Percentiles rank a stretch among this genome's conserved stretches.
phyloP scores from a whole-genome alignment of 2,329 filamentous ascomycete genomes.

The Monilinia aucupariae region DNA sequence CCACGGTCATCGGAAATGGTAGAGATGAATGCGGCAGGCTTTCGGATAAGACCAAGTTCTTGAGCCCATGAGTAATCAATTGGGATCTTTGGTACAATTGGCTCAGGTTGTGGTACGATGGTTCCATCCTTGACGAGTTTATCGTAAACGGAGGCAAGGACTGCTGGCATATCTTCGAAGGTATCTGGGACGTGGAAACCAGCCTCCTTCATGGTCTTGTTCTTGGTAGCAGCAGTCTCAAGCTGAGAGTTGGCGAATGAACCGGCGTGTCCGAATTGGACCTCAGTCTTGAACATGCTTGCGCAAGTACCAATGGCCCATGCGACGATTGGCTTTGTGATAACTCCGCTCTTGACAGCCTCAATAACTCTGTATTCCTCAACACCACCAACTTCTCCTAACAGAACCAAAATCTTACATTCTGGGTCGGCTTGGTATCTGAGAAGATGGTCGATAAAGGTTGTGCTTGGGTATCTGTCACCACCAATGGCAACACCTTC shows the following conservation, averaged over 20 bases:
- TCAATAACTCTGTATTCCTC: constrained; percentile 99
- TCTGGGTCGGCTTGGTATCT: constrained; percentile 94
- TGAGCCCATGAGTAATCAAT: constrained; percentile 99
- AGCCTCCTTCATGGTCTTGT: constrained; percentile 91
- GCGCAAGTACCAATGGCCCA: constrained; percentile 99
- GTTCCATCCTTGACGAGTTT: constrained; percentile 78
- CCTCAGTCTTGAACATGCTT: constrained; percentile 99
- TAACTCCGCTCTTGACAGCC: constrained; percentile 86
- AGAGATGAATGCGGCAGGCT: constrained; percentile 98
- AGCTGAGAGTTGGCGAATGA: constrained; percentile 99
- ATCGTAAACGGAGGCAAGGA: constrained; percentile 79
- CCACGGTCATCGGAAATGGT: constrained; percentile 99
- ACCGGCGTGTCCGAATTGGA: constrained; percentile 98
- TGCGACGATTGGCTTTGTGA: constrained; percentile 97
- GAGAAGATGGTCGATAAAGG: constrained; percentile 97
- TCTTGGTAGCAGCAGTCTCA: constrained; percentile 94
- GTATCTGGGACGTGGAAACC: constrained; percentile 93
- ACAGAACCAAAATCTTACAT: constrained; percentile 93
- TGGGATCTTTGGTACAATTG: constrained; percentile 94
- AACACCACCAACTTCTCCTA: constrained; percentile 98
- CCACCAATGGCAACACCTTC: constrained; percentile 99
- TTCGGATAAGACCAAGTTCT: constrained; percentile 98
- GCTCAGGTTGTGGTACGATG: constrained; percentile 82
- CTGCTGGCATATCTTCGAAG: constrained; percentile 85
- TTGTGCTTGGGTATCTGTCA: constrained; percentile 97